Percentiles rank a stretch among this genome's conserved stretches.
phyloP scores from a whole-genome alignment of 257 asterid species.

The Forsythia viridissima region DNA sequence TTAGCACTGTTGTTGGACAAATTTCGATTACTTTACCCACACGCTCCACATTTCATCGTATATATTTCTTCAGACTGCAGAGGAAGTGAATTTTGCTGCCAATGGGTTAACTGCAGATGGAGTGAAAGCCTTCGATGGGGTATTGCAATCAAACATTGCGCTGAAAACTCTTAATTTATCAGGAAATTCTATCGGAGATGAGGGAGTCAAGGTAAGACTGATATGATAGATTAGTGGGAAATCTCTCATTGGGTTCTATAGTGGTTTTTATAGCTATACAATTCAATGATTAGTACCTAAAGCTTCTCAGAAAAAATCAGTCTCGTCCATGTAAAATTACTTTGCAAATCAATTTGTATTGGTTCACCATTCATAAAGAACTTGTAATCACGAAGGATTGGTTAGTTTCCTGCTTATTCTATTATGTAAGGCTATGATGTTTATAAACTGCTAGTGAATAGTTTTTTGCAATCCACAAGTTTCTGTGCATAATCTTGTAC shows the following conservation, averaged over 20 bases:
- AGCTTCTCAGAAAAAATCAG: background rate
- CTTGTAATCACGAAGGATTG: slow-evolving; percentile 1
- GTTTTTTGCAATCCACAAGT: background rate
- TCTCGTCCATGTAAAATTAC: background rate
- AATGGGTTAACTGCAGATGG: slow-evolving; percentile 94
- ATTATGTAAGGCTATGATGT: background rate
- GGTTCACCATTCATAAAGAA: slow-evolving; percentile 4
- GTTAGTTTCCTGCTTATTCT: background rate
- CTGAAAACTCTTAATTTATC: slow-evolving; percentile 85
- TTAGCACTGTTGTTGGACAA: slow-evolving; percentile 6
- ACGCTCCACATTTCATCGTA: slow-evolving; percentile 10
- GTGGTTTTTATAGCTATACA: background rate
- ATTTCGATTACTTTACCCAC: slow-evolving; percentile 20
- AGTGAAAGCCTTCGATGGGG: slow-evolving; percentile 89
- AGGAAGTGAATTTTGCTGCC: slow-evolving; percentile 92
- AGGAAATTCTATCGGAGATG: slow-evolving; percentile 96
- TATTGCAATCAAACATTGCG: slow-evolving; percentile 79
- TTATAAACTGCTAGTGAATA: background rate
- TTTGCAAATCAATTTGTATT: slow-evolving; percentile 3
- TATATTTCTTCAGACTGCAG: slow-evolving; percentile 66
- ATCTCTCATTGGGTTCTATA: slow-evolving; percentile 22
- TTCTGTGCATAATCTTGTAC: slow-evolving; percentile 2
- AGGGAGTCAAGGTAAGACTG: slow-evolving; percentile 81
- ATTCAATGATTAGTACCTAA: background rate
- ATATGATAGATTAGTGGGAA: slow-evolving; percentile 20